Evolutionary conservation across 1,139 yeast species (phyloP), one percentile per base, ranked within the genome.

Genomic region (Diutina mesorugosa): DNA sequence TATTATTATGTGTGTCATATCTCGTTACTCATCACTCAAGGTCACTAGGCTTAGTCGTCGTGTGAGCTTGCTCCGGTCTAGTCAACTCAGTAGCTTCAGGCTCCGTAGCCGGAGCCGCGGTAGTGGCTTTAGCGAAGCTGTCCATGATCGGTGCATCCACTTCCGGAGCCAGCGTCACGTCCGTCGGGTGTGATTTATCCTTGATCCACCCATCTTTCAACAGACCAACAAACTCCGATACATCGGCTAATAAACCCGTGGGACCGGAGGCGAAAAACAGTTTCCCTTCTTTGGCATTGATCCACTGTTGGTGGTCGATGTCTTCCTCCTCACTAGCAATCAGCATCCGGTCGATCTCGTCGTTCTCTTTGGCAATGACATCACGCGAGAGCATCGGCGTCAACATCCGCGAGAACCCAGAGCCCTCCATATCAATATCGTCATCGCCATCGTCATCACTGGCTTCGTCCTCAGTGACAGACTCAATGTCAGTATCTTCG

Each of bases 221-320:
- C 57, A 68, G 71, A 1, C 73, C 75, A 30, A 76, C 70, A 66
- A 72, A 71, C 58, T 82, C 87, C 55, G 84, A 79, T 1, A 84
- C 78, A 51, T 85, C 84, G 26, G 84, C 77, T 41, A 85, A 71
- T 69, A 85, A 70, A 0, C 90, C 90, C 0, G 90, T 82, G 0
- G 90, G 87, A 0, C 91, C 91, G 45, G 82, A 83, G 47, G 85
- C 85, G 65, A 83, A 80, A 16, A 82, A 60, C 3, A 81, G 72
- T n/a, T 78, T 81, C 2, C 74, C 73, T 55, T 72, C 76, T 47
- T 72, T 69, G 38, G 72, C 61, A 58, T 80, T 79, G 30, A 84
- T 74, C 90, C 90, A 85, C 21, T 74, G 67, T 56, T 69, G 68
- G 18, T 64, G 66, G 7, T 56, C 58, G 1, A 35, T 29, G 7